These are phyloP conservation scores for Geotrichum citri-aurantii DNA, from an alignment of 1,139 yeast genomes.

Conservation along the genomic window DNA sequence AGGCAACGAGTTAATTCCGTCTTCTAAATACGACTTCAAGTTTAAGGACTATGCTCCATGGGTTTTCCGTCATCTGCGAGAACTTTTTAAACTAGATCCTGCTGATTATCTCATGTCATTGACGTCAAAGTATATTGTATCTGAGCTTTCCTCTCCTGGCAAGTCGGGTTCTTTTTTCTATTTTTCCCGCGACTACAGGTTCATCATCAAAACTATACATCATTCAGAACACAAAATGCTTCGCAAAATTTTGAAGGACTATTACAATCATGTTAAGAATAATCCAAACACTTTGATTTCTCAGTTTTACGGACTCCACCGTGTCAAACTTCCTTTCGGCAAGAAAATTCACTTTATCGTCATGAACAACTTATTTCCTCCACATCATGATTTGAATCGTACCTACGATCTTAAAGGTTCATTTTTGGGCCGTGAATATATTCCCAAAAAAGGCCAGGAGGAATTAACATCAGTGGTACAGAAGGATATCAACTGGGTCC, in stretches of 20 bases:
- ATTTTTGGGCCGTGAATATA: slow-evolving; percentile 63
- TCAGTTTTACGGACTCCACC: slow-evolving; percentile 91
- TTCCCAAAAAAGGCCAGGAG: slow-evolving; percentile 27
- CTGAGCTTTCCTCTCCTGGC: slow-evolving; percentile 94
- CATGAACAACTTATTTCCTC: slow-evolving; percentile 96
- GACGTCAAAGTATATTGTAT: slow-evolving; percentile 85
- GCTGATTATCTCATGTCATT: slow-evolving; percentile 91
- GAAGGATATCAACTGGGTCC: slow-evolving; percentile 87
- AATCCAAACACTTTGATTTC: slow-evolving; percentile 87
- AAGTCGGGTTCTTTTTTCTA: slow-evolving; percentile 95
- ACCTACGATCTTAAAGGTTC: slow-evolving; percentile 94
- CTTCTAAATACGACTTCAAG: slow-evolving; percentile 90
- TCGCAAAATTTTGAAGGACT: slow-evolving; percentile 65
- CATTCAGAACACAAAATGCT: slow-evolving; percentile 87
- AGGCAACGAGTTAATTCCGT: slow-evolving; percentile 87
- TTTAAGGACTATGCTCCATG: slow-evolving; percentile 95
- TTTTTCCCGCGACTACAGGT: slow-evolving; percentile 87
- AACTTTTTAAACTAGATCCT: slow-evolving; percentile 80
- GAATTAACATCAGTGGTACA: slow-evolving; percentile 38
- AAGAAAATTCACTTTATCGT: slow-evolving; percentile 90
- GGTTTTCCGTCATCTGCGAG: slow-evolving; percentile 81
- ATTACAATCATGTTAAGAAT: slow-evolving; percentile 70
- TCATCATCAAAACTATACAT: slow-evolving; percentile 92
- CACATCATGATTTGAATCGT: slow-evolving; percentile 78
- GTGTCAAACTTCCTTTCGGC: slow-evolving; percentile 83